A percentile compares a stretch with the other conserved stretches of the same genome.
These are phyloP conservation scores for Rhodosporidiobolus sp. DNA, from an alignment of 768 basidiomycete species.

Conservation along the genomic window DNA sequence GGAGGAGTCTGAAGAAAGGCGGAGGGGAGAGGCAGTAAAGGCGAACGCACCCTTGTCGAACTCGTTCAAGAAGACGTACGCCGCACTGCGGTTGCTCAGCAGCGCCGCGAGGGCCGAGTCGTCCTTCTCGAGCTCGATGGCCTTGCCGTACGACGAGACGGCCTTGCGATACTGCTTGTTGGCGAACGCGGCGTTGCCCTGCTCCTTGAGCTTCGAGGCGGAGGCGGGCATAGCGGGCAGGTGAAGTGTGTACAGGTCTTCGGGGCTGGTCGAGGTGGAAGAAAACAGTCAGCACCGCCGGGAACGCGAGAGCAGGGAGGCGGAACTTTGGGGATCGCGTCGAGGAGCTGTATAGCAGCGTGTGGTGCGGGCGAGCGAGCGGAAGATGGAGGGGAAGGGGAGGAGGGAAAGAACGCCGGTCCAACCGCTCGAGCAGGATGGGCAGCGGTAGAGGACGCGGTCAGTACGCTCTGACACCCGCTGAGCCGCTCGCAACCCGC, in stretches of 20 bases:
- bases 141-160: neutral
- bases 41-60: constrained; percentile 2
- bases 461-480: too few species aligned
- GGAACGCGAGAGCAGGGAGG: too few species aligned
- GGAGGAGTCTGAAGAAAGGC: too few species aligned
- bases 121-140: constrained; percentile 1
- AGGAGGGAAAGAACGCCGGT: too few species aligned
- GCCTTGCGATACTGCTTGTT: constrained; percentile 1
- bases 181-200: constrained; percentile 11
- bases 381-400: too few species aligned
- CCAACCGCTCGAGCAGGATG: too few species aligned
- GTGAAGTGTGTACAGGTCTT: neutral
- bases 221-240: neutral
- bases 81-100: neutral
- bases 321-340: too few species aligned
- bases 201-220: neutral
- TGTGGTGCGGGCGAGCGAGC: too few species aligned
- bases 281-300: neutral
- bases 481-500: too few species aligned
- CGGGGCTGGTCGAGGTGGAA: neutral
- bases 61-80: neutral
- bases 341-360: too few species aligned
- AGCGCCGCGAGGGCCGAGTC: neutral
- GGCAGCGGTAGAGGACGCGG: too few species aligned
- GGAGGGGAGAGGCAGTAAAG: too few species aligned